Evolutionary conservation across 192 early-diverging fungal species (phyloP).

Genomic region (Coemansia sp.): DNA sequence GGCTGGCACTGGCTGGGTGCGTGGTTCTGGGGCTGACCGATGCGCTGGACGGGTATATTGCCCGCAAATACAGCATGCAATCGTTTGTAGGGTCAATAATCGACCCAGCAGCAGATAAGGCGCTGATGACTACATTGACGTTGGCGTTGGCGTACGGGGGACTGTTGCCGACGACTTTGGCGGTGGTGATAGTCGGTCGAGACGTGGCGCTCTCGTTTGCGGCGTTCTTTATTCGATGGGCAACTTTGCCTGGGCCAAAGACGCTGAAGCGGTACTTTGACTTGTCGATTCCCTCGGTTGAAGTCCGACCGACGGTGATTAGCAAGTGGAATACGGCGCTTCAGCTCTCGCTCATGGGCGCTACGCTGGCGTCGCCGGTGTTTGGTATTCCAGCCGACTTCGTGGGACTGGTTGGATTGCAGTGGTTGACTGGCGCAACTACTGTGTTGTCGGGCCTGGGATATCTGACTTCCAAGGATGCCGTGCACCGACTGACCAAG

Average conservation of each 20-base stretch:
- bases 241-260: slow-evolving; percentile 83
- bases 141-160: slow-evolving; percentile 69
- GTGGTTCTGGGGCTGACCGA: slow-evolving; percentile 84
- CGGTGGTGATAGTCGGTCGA: slow-evolving; percentile 78
- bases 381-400: slow-evolving; percentile 61
- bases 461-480: slow-evolving; percentile 72
- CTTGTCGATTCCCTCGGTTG: slow-evolving; percentile 83
- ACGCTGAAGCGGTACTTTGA: slow-evolving; percentile 83
- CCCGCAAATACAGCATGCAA: slow-evolving; percentile 80
- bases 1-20: slow-evolving; percentile 70
- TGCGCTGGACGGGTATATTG: slow-evolving; percentile 86
- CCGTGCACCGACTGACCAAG: slow-evolving; percentile 63
- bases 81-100: slow-evolving; percentile 85
- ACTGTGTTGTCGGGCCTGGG: slow-evolving; percentile 77
- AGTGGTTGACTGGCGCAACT: slow-evolving; percentile 63
- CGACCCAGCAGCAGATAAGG: slow-evolving; percentile 93
- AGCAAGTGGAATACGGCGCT: slow-evolving; percentile 90
- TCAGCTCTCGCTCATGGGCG: slow-evolving; percentile 79
- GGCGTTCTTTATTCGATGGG: slow-evolving; percentile 83
- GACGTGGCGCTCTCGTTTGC: slow-evolving; percentile 78
- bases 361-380: slow-evolving; percentile 70
- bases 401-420: slow-evolving; percentile 58
- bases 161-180: slow-evolving; percentile 73
- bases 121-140: slow-evolving; percentile 86
- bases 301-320: slow-evolving; percentile 83